Evolutionary conservation across 768 basidiomycete species (phyloP).

Genomic region (Boletus vinaceobasis): DNA sequence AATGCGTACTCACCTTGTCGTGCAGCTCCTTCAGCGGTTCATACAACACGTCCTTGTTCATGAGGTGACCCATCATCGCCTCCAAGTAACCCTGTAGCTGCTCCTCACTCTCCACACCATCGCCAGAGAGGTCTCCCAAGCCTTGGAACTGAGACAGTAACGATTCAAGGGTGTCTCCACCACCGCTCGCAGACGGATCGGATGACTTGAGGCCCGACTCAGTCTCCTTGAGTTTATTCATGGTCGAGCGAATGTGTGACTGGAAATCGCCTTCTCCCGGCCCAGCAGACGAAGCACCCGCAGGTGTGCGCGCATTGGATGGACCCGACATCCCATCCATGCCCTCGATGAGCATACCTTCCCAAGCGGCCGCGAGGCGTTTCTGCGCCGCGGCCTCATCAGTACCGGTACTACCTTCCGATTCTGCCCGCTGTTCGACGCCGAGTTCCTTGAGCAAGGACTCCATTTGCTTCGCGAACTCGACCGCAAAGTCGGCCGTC

Average conservation of each 20-base stretch:
- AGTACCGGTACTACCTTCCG: constrained; percentile 12
- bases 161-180: constrained; percentile 44
- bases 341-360: constrained; percentile 53
- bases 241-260: constrained; percentile 63
- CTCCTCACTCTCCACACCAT: constrained; percentile 40
- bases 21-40: constrained; percentile 79
- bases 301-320: neutral
- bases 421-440: constrained; percentile 10
- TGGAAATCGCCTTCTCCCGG: constrained; percentile 51
- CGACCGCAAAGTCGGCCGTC: constrained; percentile 34
- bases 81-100: constrained; percentile 70
- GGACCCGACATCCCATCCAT: constrained; percentile 39
- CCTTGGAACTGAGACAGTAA: constrained; percentile 46
- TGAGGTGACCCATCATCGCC: constrained; percentile 45
- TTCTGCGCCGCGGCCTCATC: constrained; percentile 27
- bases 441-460: constrained; percentile 32
- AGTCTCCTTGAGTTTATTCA: constrained; percentile 70
- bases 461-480: constrained; percentile 46
- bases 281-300: constrained; percentile 1
- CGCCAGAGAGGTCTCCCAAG: constrained; percentile 35
- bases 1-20: constrained; percentile 19
- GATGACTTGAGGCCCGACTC: constrained; percentile 41
- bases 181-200: constrained; percentile 1
- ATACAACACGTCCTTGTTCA: constrained; percentile 51
- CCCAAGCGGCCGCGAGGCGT: too few relatives aligned